These are phyloP conservation scores for Solanum sejunctum DNA, from an alignment of 257 asterid species.

Conservation along the genomic window DNA sequence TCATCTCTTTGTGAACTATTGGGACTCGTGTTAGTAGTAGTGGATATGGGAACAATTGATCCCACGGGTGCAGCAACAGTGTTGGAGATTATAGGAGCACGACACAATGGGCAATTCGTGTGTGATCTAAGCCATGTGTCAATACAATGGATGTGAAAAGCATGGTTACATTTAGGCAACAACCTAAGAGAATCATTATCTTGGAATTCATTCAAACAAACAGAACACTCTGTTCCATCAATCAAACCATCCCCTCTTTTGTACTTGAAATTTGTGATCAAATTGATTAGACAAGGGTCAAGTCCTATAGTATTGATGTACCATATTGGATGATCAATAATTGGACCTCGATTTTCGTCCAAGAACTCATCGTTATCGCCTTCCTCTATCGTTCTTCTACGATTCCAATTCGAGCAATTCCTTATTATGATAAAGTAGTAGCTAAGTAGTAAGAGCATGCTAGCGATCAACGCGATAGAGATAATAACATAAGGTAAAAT, in stretches of 20 bases:
- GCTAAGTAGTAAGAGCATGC: background rate
- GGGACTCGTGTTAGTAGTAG: background rate
- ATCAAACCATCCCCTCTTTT: background rate
- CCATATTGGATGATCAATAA: background rate
- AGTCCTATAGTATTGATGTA: background rate
- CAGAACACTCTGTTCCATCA: constrained; percentile 7
- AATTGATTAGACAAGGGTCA: background rate
- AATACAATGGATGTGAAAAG: constrained; percentile 5
- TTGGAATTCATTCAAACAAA: constrained; percentile 5
- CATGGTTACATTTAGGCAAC: constrained; percentile 9
- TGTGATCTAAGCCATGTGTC: constrained; percentile 11
- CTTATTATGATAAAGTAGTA: background rate
- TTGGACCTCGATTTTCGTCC: background rate
- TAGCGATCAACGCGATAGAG: background rate
- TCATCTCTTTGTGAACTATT: background rate
- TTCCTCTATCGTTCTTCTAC: background rate
- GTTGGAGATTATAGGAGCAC: background rate
- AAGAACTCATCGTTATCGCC: background rate
- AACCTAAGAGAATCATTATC: constrained; percentile 5
- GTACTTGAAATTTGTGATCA: background rate
- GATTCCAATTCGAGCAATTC: constrained; percentile 4
- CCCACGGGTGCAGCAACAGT: background rate
- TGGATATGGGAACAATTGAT: background rate
- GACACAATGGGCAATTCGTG: constrained; percentile 10
- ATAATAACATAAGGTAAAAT: background rate